These are phyloP conservation scores for Haematococcus lacustris DNA, from an alignment of 139 green algal species.

Conservation along the genomic window DNA sequence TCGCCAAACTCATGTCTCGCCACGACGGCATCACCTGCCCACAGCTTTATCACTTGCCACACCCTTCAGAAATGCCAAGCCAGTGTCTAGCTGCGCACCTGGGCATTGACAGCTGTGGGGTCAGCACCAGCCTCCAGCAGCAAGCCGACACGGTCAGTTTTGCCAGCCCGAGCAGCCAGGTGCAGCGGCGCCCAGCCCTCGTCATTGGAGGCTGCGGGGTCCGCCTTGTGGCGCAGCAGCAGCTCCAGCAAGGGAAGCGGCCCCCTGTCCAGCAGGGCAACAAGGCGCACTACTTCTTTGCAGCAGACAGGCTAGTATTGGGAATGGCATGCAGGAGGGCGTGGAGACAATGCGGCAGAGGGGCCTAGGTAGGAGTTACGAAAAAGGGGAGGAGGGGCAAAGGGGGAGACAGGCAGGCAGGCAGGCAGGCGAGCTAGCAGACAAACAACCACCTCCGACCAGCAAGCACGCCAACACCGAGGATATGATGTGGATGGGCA, in stretches of 20 bases:
- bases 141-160: conserved; percentile 21
- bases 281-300: too few species aligned
- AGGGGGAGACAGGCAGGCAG: too few species aligned
- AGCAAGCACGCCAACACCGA: too few species aligned
- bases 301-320: too few species aligned
- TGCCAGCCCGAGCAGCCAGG: conserved; percentile 36
- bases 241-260: conserved; percentile 6
- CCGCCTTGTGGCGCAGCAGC: conserved; percentile 30
- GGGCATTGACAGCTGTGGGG: conserved; percentile 19
- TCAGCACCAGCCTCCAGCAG: conserved; percentile 43
- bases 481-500: too few species aligned
- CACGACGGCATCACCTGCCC: too few species aligned
- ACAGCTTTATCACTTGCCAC: background rate
- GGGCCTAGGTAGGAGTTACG: background rate
- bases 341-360: background rate
- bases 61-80: background rate
- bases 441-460: too few species aligned
- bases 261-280: conserved; percentile 9
- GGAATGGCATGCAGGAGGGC: too few species aligned
- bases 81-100: conserved; percentile 4
- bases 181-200: conserved; percentile 59
- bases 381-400: too few species aligned
- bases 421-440: too few species aligned
- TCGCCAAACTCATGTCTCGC: too few species aligned
- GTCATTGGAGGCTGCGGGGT: conserved; percentile 11